These are phyloP conservation scores for Trifolium pratense DNA, from an alignment of 306 rosid species.

Conservation along the genomic window DNA sequence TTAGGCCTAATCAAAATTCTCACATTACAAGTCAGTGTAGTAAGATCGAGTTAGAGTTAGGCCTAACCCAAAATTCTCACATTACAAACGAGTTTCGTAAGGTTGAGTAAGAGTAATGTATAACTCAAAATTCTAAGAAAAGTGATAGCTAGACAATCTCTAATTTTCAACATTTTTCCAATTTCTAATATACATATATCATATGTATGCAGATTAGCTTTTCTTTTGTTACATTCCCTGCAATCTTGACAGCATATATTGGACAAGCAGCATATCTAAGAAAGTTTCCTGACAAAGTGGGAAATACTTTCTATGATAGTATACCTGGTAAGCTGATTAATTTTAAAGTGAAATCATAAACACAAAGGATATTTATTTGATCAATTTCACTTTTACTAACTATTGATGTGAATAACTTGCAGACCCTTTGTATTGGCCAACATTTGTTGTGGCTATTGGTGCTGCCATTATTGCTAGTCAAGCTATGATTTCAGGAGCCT, in stretches of 20 bases:
- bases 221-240: slow-evolving; percentile 44
- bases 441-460: slow-evolving; percentile 73
- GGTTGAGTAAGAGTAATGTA: too few species aligned
- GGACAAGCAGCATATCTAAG: slow-evolving; percentile 57
- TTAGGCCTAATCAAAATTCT: too few species aligned
- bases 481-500: slow-evolving; percentile 92
- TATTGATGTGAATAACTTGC: slow-evolving; percentile 14
- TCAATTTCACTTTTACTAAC: neutral
- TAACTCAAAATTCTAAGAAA: too few species aligned
- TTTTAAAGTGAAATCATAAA: neutral
- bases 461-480: slow-evolving; percentile 89
- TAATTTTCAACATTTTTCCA: neutral
- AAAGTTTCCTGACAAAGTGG: slow-evolving; percentile 41
- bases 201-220: slow-evolving; percentile 50
- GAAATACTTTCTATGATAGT: slow-evolving; percentile 45
- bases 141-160: neutral
- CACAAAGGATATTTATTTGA: too few species aligned
- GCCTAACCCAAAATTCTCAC: too few species aligned
- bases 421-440: slow-evolving; percentile 84
- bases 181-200: too few species aligned
- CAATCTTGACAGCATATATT: slow-evolving; percentile 42
- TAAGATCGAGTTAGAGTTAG: too few species aligned
- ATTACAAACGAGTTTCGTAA: too few species aligned
- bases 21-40: too few species aligned
- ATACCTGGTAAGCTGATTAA: slow-evolving; percentile 47